phyloP scores from a whole-genome alignment of 1,139 yeast species.

The Pichia sp. region DNA sequence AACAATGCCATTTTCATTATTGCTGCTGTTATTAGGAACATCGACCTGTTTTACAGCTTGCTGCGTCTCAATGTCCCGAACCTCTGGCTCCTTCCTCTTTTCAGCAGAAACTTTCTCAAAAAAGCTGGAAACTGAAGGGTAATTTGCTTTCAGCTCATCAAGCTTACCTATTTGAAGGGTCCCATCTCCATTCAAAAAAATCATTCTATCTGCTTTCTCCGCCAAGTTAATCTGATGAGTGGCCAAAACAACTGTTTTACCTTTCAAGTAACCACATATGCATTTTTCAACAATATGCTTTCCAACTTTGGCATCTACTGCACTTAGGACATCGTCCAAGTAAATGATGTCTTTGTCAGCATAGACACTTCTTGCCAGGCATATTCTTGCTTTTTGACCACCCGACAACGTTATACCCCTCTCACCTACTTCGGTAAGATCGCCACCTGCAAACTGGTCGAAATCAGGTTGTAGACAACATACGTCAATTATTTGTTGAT shows the following conservation, averaged over 20 bases:
- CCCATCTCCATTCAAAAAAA: slow-evolving; percentile 68
- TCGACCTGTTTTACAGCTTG: neutral
- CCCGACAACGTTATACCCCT: slow-evolving; percentile 89
- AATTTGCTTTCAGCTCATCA: slow-evolving; percentile 43
- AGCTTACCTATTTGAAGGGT: slow-evolving; percentile 56
- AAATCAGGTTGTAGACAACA: slow-evolving; percentile 70
- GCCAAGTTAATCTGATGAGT: slow-evolving; percentile 79
- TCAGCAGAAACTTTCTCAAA: slow-evolving; percentile 29
- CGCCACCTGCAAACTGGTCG: slow-evolving; percentile 70
- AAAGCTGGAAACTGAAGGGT: slow-evolving; percentile 51
- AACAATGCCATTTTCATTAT: slow-evolving; percentile 21
- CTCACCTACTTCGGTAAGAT: slow-evolving; percentile 83
- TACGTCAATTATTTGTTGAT: slow-evolving; percentile 52
- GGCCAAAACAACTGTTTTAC: slow-evolving; percentile 70
- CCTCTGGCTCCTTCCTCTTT: neutral
- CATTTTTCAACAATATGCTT: slow-evolving; percentile 71
- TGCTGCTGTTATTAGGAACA: slow-evolving; percentile 18
- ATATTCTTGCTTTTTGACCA: slow-evolving; percentile 86
- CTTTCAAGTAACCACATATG: slow-evolving; percentile 49
- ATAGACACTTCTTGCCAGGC: slow-evolving; percentile 80
- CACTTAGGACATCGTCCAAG: slow-evolving; percentile 81
- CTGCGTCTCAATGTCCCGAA: neutral
- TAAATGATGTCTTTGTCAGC: slow-evolving; percentile 61
- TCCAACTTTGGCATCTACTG: slow-evolving; percentile 91
- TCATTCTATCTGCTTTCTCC: slow-evolving; percentile 57